Conservation (phyloP, 352 stramenopile species). For the Elongisporangium senticosum region DNA sequence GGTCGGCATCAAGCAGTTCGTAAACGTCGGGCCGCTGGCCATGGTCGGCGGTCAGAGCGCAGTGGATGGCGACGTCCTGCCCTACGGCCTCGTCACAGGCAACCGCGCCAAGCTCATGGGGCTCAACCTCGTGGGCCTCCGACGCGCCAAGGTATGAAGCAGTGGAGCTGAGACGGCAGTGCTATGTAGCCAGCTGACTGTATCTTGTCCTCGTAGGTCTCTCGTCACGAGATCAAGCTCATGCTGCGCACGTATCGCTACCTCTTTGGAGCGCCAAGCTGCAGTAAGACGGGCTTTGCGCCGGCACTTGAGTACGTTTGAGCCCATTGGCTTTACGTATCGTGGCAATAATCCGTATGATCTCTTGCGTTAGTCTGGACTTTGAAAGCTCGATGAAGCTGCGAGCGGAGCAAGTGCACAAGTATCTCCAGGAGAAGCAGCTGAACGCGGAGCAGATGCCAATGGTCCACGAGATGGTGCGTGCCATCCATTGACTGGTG, state of each 20-base stretch:
- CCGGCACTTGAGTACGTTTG: conserved; percentile 57
- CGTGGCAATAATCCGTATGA: not conserved
- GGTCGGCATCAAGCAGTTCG: conserved; percentile 73
- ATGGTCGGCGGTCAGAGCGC: conserved; percentile 81
- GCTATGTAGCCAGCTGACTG: not conserved
- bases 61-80: conserved; percentile 78
- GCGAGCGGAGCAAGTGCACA: conserved; percentile 48
- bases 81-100: conserved; percentile 63
- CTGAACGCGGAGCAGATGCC: conserved; percentile 23
- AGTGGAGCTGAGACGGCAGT: not conserved
- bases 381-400: conserved; percentile 49
- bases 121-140: conserved; percentile 70
- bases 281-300: conserved; percentile 62
- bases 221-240: conserved; percentile 62
- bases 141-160: conserved; percentile 38
- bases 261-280: conserved; percentile 49
- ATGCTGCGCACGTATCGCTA: conserved; percentile 77
- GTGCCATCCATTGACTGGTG: not conserved
- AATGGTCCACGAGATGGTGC: conserved; percentile 59
- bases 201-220: conserved; percentile 18
- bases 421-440: conserved; percentile 39
- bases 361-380: conserved; percentile 18
- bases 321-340: not conserved
- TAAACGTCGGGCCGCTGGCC: conserved; percentile 58
- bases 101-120: conserved; percentile 75